Evolutionary conservation across 1,284 basidiomycete species (phyloP), one percentile per base, ranked within the genome.

Genomic region (Rhodotorula mucilaginosa): DNA sequence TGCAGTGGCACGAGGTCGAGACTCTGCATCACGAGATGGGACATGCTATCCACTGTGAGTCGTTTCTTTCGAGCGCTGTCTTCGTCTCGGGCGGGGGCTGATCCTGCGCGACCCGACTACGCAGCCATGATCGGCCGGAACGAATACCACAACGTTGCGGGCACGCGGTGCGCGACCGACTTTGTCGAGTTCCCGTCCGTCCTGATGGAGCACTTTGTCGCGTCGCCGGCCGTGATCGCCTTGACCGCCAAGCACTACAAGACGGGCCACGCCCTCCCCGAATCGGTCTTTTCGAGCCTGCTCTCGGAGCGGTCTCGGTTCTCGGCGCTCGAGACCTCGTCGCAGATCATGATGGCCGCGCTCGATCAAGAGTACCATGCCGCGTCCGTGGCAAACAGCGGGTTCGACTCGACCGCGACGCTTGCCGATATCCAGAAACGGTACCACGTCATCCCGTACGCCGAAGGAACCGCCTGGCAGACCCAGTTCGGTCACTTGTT

Each of bases 21-120:
- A 99, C 96, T 2, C 83, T 99, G 29, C 97, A 97, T 82, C 96
- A 99, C 79, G 96, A 99, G 82, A 98, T 99, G 95, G 96, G 96
- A 0, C 96, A 99, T 81, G 96, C 97, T 2, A 93, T 99, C 86
- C 96, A 99, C 80, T 99, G 95, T 95, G 79, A 86, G 93, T 85
- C 8, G 13, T 47, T 61, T 21, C 23, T 57, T 31, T 31, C 34
- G 12, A 2, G 19, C 56, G 10, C n/a, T 66, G 21, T 19, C 1
- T 39, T 18, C 26, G 51, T 15, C 12, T n/a, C 56, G 44, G 8
- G 29, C n/a, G 15, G 4, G 21, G n/a, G n/a, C 13, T n/a, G 52
- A 26, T n/a, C n/a, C 5, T 26, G 52, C 26, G 49, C 48, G 8
- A 19, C 23, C 13, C 18, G 34, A n/a, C 29, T 47, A 7, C 26